Conservation (phyloP, 768 basidiomycete species). For the Kwoniella heveanensis region DNA sequence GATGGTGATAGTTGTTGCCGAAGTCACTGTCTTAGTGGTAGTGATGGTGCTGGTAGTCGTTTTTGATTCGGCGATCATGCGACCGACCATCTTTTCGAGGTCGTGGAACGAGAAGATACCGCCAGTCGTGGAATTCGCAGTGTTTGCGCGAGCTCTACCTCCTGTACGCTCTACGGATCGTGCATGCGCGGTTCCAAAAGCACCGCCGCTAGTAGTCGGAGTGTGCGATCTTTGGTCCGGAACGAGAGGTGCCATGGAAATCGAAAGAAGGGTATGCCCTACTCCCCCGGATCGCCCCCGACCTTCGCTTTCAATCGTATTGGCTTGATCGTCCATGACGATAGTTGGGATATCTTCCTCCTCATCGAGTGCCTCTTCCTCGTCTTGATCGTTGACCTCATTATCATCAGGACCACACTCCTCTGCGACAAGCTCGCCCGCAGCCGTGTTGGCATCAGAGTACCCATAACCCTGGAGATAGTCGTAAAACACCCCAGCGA, state of each 20-base stretch:
- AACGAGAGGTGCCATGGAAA: not conserved
- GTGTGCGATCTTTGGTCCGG: not conserved
- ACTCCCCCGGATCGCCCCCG: no score
- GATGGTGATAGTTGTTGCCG: not conserved
- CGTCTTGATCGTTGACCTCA: slow-evolving; percentile 1
- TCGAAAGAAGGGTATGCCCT: no score
- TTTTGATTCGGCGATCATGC: not conserved
- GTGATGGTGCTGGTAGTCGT: not conserved
- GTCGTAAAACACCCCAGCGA: slow-evolving; percentile 43
- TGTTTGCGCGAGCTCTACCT: no score
- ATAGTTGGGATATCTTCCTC: not conserved
- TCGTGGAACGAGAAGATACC: not conserved
- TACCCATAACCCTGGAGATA: slow-evolving; percentile 6
- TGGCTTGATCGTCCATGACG: no score
- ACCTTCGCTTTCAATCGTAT: no score
- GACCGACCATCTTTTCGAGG: slow-evolving; percentile 14
- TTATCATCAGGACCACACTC: not conserved
- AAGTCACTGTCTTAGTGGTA: not conserved
- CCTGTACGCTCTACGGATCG: no score
- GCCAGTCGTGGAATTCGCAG: not conserved
- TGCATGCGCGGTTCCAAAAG: no score
- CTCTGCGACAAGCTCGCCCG: not conserved
- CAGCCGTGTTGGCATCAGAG: not conserved
- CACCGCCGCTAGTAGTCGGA: not conserved
- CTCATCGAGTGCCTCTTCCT: not conserved